A percentile compares a stretch with the other conserved stretches of the same genome.
Conservation (phyloP, 179 eudicot species). For the Nepenthes alata region DNA sequence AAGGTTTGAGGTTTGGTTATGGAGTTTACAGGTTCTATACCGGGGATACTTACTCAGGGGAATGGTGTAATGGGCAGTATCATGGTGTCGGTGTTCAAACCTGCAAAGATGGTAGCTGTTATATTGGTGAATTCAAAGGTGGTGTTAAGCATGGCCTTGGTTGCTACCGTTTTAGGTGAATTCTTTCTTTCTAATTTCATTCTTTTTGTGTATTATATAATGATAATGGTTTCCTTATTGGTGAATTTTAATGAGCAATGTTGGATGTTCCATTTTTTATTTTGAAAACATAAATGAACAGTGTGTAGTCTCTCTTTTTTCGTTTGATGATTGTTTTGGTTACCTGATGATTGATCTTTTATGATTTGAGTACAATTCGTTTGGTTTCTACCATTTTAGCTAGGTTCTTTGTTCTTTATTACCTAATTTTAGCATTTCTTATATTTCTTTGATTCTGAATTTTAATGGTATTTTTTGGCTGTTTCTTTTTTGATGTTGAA, state of each 20-base stretch:
- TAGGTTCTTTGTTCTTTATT: no score
- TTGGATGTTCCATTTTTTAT: neutral
- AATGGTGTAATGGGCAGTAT: slow-evolving; percentile 82
- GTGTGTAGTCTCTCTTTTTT: neutral
- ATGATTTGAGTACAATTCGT: no score
- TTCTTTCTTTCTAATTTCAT: neutral
- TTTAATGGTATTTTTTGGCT: neutral
- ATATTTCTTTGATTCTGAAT: no score
- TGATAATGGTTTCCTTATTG: neutral
- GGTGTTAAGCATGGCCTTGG: slow-evolving; percentile 89
- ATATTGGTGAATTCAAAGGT: slow-evolving; percentile 60
- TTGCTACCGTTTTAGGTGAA: slow-evolving; percentile 78
- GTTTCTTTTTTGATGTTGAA: neutral
- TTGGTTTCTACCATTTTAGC: no score
- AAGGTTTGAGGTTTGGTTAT: slow-evolving; percentile 65
- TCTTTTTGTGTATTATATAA: neutral
- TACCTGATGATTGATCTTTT: no score
- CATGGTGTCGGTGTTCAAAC: slow-evolving; percentile 75
- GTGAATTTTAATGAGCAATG: neutral
- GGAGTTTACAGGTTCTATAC: slow-evolving; percentile 73
- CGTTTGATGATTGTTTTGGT: neutral
- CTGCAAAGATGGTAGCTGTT: slow-evolving; percentile 74
- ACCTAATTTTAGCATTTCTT: no score
- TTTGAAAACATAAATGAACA: neutral
- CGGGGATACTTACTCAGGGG: slow-evolving; percentile 66